Evolutionary conservation across 2,329 filamentous ascomycete species (phyloP).

Genomic region (Venturia carpophila): DNA sequence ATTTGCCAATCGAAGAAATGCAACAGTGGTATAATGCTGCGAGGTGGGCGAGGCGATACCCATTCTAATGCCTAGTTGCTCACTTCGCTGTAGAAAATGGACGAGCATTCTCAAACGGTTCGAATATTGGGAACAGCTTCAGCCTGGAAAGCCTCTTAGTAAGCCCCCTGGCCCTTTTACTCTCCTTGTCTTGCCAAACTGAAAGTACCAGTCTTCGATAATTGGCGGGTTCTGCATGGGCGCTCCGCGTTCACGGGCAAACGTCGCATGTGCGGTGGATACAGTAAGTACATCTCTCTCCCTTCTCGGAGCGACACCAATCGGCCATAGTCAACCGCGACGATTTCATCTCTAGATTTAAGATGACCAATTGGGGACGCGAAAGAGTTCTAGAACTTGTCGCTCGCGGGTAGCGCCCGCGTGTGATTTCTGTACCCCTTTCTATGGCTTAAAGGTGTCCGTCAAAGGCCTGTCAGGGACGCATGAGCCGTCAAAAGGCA

Average conservation of each 20-base stretch:
- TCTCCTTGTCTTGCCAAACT: constrained; percentile 14
- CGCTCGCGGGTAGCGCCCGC: background rate
- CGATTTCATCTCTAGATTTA: constrained; percentile 22
- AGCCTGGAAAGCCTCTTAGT: constrained; percentile 72
- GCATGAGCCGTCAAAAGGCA: background rate
- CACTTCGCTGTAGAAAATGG: constrained; percentile 47
- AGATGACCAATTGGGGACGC: constrained; percentile 19
- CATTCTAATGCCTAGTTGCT: background rate
- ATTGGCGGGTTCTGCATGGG: constrained; percentile 90
- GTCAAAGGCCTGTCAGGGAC: background rate
- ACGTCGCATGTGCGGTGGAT: constrained; percentile 82
- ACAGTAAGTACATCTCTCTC: constrained; percentile 53
- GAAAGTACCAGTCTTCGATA: constrained; percentile 67
- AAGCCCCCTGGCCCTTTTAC: constrained; percentile 30
- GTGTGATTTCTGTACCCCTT: background rate
- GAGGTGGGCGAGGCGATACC: constrained; percentile 21
- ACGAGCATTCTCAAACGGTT: constrained; percentile 58
- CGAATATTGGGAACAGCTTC: constrained; percentile 73
- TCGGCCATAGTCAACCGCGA: constrained; percentile 22
- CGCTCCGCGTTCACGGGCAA: constrained; percentile 74
- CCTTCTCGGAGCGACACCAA: background rate
- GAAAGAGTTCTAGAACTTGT: constrained; percentile 3
- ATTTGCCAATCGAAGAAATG: constrained; percentile 45
- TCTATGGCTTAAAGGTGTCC: background rate
- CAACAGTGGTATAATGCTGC: constrained; percentile 73